phyloP scores from a whole-genome alignment of 2,329 filamentous ascomycete species.

The Botryosphaeria dothidea region DNA sequence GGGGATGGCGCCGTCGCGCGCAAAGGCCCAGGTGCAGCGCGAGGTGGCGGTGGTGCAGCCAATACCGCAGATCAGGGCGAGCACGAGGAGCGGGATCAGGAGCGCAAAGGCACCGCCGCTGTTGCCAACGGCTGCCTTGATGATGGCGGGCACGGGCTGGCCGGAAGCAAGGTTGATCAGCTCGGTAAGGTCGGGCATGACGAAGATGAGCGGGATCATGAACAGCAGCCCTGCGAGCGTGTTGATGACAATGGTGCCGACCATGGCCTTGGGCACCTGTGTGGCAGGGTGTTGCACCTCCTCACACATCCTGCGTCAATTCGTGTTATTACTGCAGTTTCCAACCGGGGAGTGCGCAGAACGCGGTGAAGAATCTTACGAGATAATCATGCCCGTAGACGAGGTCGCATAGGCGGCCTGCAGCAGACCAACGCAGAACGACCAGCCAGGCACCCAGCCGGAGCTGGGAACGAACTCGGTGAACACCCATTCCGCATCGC shows the following conservation, averaged over 20 bases:
- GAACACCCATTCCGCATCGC: slow-evolving; percentile 64
- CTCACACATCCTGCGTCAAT: slow-evolving; percentile 64
- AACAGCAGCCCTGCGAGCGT: slow-evolving; percentile 66
- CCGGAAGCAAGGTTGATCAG: slow-evolving; percentile 21
- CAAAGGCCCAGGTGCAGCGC: slow-evolving; percentile 69
- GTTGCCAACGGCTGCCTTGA: slow-evolving; percentile 63
- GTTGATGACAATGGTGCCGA: slow-evolving; percentile 66
- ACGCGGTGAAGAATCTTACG: slow-evolving; percentile 50
- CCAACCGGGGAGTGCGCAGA: slow-evolving; percentile 23
- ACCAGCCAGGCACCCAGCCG: slow-evolving; percentile 71
- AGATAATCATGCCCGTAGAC: slow-evolving; percentile 78
- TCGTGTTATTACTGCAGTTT: not conserved
- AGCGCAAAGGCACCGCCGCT: slow-evolving; percentile 63
- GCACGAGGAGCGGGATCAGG: slow-evolving; percentile 64
- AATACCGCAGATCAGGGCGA: slow-evolving; percentile 67
- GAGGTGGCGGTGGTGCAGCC: slow-evolving; percentile 70
- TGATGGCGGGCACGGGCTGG: slow-evolving; percentile 66
- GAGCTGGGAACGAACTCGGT: slow-evolving; percentile 68
- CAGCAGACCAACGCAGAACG: slow-evolving; percentile 70
- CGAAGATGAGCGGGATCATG: slow-evolving; percentile 68
- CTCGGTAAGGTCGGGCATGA: slow-evolving; percentile 60
- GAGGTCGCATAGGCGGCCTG: slow-evolving; percentile 75
- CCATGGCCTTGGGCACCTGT: slow-evolving; percentile 74
- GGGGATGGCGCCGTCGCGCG: slow-evolving; percentile 69
- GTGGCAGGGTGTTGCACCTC: slow-evolving; percentile 66